Evolutionary conservation across 2,329 filamentous ascomycete species (phyloP).

Genomic region (Pseudophaeomoniella oleicola): DNA sequence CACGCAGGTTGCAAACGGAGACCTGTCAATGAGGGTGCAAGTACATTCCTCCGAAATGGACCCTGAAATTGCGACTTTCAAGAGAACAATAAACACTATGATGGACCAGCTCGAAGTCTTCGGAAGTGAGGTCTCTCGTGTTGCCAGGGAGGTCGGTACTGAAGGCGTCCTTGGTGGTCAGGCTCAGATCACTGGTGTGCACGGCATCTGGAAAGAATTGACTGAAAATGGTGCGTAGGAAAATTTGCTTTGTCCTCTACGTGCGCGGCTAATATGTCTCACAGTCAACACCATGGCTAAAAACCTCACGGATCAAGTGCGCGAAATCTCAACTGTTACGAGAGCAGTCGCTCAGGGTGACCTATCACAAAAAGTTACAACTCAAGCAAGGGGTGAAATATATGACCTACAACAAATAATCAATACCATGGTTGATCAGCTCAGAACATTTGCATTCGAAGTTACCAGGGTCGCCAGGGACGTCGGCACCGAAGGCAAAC

Average conservation of each 20-base stretch:
- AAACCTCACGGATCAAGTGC: conserved; percentile 69
- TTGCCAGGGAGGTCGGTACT: conserved; percentile 90
- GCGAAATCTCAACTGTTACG: conserved; percentile 73
- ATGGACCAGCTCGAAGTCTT: conserved; percentile 97
- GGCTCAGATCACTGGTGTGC: conserved; percentile 82
- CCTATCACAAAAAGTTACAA: conserved; percentile 70
- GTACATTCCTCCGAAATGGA: conserved; percentile 96
- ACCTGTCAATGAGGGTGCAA: conserved; percentile 90
- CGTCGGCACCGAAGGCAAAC: conserved; percentile 70
- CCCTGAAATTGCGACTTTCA: conserved; percentile 94
- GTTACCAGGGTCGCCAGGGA: conserved; percentile 71
- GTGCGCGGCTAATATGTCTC: too few relatives aligned
- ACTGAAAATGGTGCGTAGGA: conserved; percentile 57
- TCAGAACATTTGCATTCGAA: conserved; percentile 70
- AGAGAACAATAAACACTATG: conserved; percentile 97
- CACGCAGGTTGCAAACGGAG: conserved; percentile 86
- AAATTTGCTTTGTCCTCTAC: not conserved
- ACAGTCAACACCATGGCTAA: conserved; percentile 71
- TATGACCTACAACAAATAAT: conserved; percentile 73
- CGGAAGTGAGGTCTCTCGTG: conserved; percentile 85
- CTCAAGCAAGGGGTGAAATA: conserved; percentile 68
- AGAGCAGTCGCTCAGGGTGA: conserved; percentile 73
- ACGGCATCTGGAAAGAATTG: conserved; percentile 94
- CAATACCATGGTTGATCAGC: conserved; percentile 79
- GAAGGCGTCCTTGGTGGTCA: conserved; percentile 90